These are phyloP conservation scores for Dactylellina haptotyla DNA, from an alignment of 2,329 filamentous ascomycete species.

Conservation along the genomic window DNA sequence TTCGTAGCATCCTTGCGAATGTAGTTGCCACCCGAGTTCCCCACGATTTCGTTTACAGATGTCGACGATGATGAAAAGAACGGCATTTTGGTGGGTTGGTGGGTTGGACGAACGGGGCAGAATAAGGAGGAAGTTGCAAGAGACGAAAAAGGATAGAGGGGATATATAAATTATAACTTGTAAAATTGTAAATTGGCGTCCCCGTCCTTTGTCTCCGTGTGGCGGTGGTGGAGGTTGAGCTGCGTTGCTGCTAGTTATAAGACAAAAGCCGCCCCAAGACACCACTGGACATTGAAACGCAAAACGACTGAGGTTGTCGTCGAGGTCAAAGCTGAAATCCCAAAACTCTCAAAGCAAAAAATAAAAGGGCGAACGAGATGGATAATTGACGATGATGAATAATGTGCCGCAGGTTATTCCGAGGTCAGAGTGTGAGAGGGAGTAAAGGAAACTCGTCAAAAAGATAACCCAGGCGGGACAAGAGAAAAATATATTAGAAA, in stretches of 20 bases:
- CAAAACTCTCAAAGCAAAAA: slow-evolving; percentile 36
- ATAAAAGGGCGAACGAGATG: background rate
- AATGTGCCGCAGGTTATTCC: slow-evolving; percentile 28
- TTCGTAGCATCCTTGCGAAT: slow-evolving; percentile 41
- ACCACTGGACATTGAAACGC: slow-evolving; percentile 52
- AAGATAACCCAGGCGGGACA: background rate
- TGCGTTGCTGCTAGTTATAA: slow-evolving; percentile 24
- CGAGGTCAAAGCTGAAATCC: slow-evolving; percentile 47
- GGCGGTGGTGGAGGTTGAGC: background rate
- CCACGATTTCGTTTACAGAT: slow-evolving; percentile 51
- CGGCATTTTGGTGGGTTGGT: slow-evolving; percentile 40
- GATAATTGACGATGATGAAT: slow-evolving; percentile 13
- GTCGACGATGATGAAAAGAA: slow-evolving; percentile 50
- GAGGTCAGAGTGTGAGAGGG: background rate
- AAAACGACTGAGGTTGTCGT: slow-evolving; percentile 18
- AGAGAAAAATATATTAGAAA: slow-evolving; percentile 16
- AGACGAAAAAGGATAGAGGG: background rate
- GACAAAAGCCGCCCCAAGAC: slow-evolving; percentile 33
- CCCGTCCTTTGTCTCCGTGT: background rate
- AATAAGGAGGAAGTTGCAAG: background rate
- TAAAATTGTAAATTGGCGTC: background rate
- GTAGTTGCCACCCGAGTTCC: slow-evolving; percentile 32
- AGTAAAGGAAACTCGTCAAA: slow-evolving; percentile 34
- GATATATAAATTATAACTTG: background rate
- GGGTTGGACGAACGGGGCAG: background rate